Conservation (phyloP, 208 protist genomes). For the Trypanosoma lewisi region DNA sequence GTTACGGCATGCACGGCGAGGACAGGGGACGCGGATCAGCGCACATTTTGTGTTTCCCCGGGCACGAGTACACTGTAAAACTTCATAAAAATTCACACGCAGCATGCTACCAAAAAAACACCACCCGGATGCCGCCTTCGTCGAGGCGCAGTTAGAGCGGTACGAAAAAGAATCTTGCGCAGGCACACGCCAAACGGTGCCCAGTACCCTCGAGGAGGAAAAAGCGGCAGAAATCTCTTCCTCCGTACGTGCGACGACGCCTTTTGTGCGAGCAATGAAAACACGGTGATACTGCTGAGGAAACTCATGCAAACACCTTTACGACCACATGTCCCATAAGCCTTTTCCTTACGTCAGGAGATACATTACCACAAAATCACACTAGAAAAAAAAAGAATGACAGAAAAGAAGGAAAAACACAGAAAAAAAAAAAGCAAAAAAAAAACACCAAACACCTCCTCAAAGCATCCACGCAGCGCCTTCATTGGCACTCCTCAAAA, state of each 20-base stretch:
- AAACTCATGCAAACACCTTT: too few relatives aligned
- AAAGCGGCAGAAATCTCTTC: constrained; percentile 87
- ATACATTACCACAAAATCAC: too few relatives aligned
- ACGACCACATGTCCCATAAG: too few relatives aligned
- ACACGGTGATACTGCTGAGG: constrained; percentile 31
- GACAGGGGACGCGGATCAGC: constrained; percentile 26
- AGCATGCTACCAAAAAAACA: constrained; percentile 21
- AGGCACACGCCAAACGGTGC: constrained; percentile 62
- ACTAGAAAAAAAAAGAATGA: too few relatives aligned
- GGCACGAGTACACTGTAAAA: constrained; percentile 89
- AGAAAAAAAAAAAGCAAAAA: too few relatives aligned
- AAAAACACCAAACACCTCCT: too few relatives aligned
- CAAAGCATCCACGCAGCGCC: too few relatives aligned
- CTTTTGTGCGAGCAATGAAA: constrained; percentile 49
- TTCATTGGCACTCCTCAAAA: too few relatives aligned
- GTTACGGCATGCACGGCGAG: constrained; percentile 48
- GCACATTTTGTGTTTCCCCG: constrained; percentile 81
- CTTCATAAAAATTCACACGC: constrained; percentile 69
- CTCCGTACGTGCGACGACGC: constrained; percentile 66
- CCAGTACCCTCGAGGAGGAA: constrained; percentile 79
- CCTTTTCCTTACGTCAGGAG: too few relatives aligned
- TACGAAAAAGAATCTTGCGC: constrained; percentile 44
- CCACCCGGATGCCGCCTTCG: constrained; percentile 37
- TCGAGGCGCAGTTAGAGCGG: constrained; percentile 40
- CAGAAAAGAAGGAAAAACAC: too few relatives aligned